These are phyloP conservation scores for Trichoderma sp. DNA, from an alignment of 2,329 filamentous ascomycete species.

Conservation along the genomic window DNA sequence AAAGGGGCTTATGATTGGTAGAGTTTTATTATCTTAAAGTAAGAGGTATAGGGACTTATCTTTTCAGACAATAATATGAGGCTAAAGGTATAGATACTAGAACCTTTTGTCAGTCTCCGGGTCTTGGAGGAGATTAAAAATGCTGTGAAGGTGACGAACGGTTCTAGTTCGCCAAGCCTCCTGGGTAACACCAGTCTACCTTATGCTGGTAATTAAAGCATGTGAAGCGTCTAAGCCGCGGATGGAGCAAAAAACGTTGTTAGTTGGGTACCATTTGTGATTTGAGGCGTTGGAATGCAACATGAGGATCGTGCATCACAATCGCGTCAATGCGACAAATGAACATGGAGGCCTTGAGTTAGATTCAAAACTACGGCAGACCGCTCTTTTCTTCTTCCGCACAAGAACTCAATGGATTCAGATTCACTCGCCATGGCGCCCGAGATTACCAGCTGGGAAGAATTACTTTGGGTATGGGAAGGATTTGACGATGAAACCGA, in stretches of 20 bases:
- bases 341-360: not conserved
- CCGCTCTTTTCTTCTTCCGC: not conserved
- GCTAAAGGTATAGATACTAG: too few species aligned
- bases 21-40: too few species aligned
- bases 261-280: not conserved
- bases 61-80: too few species aligned
- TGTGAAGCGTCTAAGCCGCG: too few species aligned
- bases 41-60: too few species aligned
- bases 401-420: not conserved
- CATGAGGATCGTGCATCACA: not conserved
- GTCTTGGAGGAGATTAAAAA: too few species aligned
- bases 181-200: too few species aligned
- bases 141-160: too few species aligned
- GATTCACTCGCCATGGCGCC: not conserved
- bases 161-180: too few species aligned
- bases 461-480: not conserved
- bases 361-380: accelerated
- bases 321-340: not conserved
- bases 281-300: not conserved
- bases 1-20: too few species aligned
- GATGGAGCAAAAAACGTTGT: not conserved
- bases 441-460: not conserved
- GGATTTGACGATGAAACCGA: not conserved
- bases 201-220: too few species aligned
- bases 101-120: too few species aligned